A percentile compares a stretch with the other conserved stretches of the same genome.
These are phyloP conservation scores for Babesia divergens DNA, from an alignment of 169 alveolate species.

Conservation along the genomic window DNA sequence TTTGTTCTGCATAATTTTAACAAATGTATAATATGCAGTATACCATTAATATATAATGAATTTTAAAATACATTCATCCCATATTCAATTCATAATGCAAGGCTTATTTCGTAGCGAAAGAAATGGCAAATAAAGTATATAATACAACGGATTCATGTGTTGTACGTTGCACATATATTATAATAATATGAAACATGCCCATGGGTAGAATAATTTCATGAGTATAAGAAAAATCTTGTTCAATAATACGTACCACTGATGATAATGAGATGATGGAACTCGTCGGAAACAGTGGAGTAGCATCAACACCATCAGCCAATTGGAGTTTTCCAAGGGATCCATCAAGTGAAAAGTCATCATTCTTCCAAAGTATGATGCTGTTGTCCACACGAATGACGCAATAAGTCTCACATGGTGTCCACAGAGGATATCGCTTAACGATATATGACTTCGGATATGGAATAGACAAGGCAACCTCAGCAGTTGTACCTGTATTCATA, in stretches of 20 bases:
- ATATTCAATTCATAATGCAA: too few species aligned
- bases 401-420: constrained; percentile 54
- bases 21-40: too few species aligned
- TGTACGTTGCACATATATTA: background rate
- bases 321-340: constrained; percentile 17
- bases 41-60: too few species aligned
- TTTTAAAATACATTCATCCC: too few species aligned
- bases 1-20: constrained; percentile 22
- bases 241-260: constrained; percentile 32
- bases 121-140: too few species aligned
- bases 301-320: constrained; percentile 4
- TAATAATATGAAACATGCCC: background rate
- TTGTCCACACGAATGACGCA: constrained; percentile 42
- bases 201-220: background rate
- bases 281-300: constrained; percentile 18
- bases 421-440: constrained; percentile 53
- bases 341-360: constrained; percentile 23
- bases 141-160: background rate
- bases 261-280: constrained; percentile 39
- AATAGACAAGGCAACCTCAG: constrained; percentile 18
- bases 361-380: constrained; percentile 44
- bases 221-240: background rate
- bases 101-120: too few species aligned
- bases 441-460: constrained; percentile 53
- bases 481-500: background rate